phyloP scores from a whole-genome alignment of 192 early-diverging fungal genomes.

The Mortierella claussenii region DNA sequence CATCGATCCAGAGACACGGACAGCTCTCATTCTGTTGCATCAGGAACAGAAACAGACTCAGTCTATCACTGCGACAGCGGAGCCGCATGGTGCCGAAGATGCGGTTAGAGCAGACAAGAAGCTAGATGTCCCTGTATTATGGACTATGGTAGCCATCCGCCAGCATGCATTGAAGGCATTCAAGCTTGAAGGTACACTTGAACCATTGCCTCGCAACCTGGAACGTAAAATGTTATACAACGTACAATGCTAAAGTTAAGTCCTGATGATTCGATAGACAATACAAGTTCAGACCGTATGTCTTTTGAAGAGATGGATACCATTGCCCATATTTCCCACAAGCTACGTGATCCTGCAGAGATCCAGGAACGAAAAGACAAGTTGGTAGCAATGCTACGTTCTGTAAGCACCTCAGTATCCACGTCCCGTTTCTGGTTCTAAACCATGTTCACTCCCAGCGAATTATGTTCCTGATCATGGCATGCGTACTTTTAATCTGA shows the following conservation, averaged over 20 bases:
- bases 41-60: no score
- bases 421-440: no score
- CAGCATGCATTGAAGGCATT: conserved; percentile 23
- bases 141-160: conserved; percentile 25
- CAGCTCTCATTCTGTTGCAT: conserved; percentile 25
- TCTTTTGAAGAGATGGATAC: conserved; percentile 29
- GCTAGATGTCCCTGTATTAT: no score
- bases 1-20: conserved; percentile 48
- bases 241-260: background rate
- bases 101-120: no score
- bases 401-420: conserved; percentile 32
- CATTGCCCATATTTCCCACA: conserved; percentile 1
- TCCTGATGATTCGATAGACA: no score
- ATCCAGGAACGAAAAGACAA: conserved; percentile 28
- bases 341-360: background rate
- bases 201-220: background rate
- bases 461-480: no score
- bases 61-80: no score
- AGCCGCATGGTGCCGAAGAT: no score
- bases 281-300: background rate
- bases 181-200: conserved; percentile 1
- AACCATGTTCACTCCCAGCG: background rate
- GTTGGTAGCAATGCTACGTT: conserved; percentile 25
- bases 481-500: no score
- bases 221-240: background rate